Percentiles rank a stretch among this genome's conserved stretches.
phyloP scores from a whole-genome alignment of 345 rosid species.

The Hibiscus syriacus region DNA sequence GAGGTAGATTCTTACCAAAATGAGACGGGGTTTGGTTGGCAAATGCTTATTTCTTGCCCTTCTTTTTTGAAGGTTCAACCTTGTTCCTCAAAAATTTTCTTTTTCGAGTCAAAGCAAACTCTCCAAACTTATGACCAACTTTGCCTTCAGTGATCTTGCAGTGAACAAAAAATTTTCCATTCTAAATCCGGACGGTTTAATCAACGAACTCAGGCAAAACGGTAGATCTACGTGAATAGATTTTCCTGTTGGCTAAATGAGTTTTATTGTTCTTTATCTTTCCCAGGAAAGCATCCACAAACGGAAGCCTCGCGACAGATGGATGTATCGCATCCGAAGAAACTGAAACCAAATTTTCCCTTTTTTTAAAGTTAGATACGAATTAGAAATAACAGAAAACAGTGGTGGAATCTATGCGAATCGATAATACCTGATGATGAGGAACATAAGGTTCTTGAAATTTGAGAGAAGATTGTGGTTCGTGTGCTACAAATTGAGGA shows the following conservation, averaged over 20 bases:
- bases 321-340: neutral
- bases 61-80: neutral
- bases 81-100: constrained; percentile 7
- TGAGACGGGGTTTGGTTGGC: neutral
- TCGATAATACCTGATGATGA: constrained; percentile 2
- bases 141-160: constrained; percentile 45
- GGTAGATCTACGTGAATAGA: constrained; percentile 27
- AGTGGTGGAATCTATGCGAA: neutral
- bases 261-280: constrained; percentile 20
- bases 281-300: constrained; percentile 33
- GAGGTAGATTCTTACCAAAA: neutral
- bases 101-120: constrained; percentile 37
- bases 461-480: neutral
- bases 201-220: constrained; percentile 42
- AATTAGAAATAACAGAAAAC: neutral
- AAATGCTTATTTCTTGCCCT: constrained; percentile 4
- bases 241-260: constrained; percentile 27
- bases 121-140: constrained; percentile 52
- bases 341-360: constrained; percentile 2
- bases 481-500: neutral
- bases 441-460: constrained; percentile 4
- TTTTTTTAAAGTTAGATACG: neutral
- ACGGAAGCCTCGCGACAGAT: constrained; percentile 17
- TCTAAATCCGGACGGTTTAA: constrained; percentile 31
- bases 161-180: constrained; percentile 35